phyloP scores from a whole-genome alignment of 108 stramenopile species.

The Epithemia pelagica region DNA sequence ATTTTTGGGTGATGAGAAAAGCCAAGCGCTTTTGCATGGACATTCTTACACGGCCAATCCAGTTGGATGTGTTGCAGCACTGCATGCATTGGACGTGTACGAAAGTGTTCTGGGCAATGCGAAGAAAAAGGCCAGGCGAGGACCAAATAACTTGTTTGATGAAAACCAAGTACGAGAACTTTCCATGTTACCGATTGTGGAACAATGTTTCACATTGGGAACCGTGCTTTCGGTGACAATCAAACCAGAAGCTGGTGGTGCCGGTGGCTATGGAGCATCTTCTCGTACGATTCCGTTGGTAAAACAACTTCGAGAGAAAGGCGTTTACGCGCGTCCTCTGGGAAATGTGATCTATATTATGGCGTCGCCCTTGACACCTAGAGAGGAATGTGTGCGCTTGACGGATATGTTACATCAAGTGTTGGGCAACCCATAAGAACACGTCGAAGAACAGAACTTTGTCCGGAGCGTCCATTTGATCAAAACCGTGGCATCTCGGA shows the following conservation, averaged over 20 bases:
- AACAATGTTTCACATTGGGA: conserved; percentile 13
- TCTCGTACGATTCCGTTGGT: conserved; percentile 5
- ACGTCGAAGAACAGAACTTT: too few relatives aligned
- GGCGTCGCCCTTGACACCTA: conserved; percentile 18
- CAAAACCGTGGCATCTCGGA: too few relatives aligned
- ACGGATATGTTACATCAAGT: conserved; percentile 4
- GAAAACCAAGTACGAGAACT: conserved; percentile 9
- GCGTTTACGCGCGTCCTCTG: conserved; percentile 18
- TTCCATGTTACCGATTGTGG: conserved; percentile 16
- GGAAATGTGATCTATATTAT: conserved; percentile 25
- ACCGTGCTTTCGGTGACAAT: conserved; percentile 20
- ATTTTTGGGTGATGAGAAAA: conserved; percentile 18
- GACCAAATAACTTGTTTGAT: conserved; percentile 9
- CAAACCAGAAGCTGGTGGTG: conserved; percentile 1
- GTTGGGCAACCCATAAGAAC: background rate
- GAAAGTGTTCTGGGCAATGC: conserved; percentile 1
- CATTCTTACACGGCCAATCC: conserved; percentile 21
- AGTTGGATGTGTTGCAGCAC: conserved; percentile 16
- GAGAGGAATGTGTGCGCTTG: conserved; percentile 9
- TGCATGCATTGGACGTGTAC: conserved; percentile 24
- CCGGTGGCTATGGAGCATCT: conserved; percentile 8
- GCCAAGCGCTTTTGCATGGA: conserved; percentile 17
- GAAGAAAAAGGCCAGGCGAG: background rate
- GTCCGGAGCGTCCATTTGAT: too few relatives aligned
- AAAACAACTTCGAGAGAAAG: background rate